Conservation (phyloP, 2,329 filamentous ascomycete species). For the Beauveria sp. region DNA sequence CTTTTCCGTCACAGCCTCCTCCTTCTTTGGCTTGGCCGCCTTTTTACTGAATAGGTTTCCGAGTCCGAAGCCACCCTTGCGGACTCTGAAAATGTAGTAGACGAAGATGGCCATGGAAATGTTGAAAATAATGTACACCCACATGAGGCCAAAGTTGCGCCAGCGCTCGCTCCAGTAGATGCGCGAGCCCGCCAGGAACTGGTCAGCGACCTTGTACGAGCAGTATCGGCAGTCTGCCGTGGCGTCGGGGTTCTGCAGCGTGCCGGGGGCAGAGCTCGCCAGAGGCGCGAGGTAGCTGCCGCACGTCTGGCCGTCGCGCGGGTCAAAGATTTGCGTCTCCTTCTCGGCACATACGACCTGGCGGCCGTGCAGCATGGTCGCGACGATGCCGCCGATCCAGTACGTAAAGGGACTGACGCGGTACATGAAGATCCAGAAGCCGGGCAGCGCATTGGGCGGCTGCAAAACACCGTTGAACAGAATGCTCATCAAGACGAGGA, state of each 20-base stretch:
- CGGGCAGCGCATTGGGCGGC: slow-evolving; percentile 47
- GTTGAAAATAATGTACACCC: slow-evolving; percentile 59
- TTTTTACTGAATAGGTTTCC: slow-evolving; percentile 9
- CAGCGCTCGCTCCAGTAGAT: slow-evolving; percentile 50
- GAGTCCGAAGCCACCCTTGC: slow-evolving; percentile 17
- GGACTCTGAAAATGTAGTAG: slow-evolving; percentile 57
- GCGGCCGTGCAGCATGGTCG: slow-evolving; percentile 54
- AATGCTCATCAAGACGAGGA: slow-evolving; percentile 51
- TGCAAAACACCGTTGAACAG: slow-evolving; percentile 61
- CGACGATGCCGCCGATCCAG: slow-evolving; percentile 59
- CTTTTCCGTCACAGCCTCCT: slow-evolving; percentile 3
- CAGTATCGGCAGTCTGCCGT: slow-evolving; percentile 59
- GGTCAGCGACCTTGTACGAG: slow-evolving; percentile 51
- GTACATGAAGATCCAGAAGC: slow-evolving; percentile 77
- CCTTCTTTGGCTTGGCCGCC: not conserved
- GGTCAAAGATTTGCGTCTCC: slow-evolving; percentile 59
- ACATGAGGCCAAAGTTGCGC: slow-evolving; percentile 65
- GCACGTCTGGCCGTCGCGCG: slow-evolving; percentile 57
- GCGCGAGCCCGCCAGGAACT: slow-evolving; percentile 42
- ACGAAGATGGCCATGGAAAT: slow-evolving; percentile 47
- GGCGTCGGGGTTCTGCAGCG: slow-evolving; percentile 53
- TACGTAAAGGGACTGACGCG: slow-evolving; percentile 60
- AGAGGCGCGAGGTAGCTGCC: slow-evolving; percentile 53
- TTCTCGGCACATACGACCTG: slow-evolving; percentile 40
- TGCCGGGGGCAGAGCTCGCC: slow-evolving; percentile 41